These are phyloP conservation scores for Neospora caninum DNA, from an alignment of 169 alveolate species.

Conservation along the genomic window DNA sequence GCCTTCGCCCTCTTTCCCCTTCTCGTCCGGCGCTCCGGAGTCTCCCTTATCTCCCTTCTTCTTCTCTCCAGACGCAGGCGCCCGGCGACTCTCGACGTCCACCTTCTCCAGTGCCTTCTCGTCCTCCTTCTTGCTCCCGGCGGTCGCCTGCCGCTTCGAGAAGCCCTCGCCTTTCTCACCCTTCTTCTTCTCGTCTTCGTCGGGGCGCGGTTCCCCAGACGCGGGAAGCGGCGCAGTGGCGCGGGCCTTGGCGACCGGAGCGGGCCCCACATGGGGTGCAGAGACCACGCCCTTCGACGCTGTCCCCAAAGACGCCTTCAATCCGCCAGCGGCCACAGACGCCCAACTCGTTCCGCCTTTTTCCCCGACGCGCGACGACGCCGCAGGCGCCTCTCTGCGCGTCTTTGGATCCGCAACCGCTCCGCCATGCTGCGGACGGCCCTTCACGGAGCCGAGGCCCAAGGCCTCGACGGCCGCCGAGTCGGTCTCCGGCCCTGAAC, in stretches of 20 bases:
- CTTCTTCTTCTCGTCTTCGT: not conserved
- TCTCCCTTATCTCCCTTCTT: not conserved
- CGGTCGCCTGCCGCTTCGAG: not conserved
- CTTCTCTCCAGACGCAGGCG: not conserved
- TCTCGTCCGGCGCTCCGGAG: not conserved
- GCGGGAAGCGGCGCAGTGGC: not conserved
- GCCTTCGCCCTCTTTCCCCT: slow-evolving; percentile 5
- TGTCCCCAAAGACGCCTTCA: not conserved
- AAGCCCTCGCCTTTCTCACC: not conserved
- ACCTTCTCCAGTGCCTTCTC: not conserved
- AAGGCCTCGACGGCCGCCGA: not conserved
- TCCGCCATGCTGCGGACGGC: not conserved
- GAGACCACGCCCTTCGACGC: not conserved
- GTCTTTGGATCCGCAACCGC: not conserved
- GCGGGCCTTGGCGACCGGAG: not conserved
- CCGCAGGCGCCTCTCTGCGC: not conserved
- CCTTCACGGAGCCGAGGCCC: not conserved
- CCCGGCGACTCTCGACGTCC: not conserved
- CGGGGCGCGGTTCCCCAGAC: not conserved
- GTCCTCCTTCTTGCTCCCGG: slow-evolving; percentile 5
- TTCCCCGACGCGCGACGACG: slow-evolving; percentile 33
- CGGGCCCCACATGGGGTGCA: not conserved
- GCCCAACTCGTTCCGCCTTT: slow-evolving; percentile 42
- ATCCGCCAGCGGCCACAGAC: slow-evolving; percentile 67
- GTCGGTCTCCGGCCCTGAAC: not conserved